phyloP scores from a whole-genome alignment of 345 rosid genomes.

The Iberis pinnata region DNA sequence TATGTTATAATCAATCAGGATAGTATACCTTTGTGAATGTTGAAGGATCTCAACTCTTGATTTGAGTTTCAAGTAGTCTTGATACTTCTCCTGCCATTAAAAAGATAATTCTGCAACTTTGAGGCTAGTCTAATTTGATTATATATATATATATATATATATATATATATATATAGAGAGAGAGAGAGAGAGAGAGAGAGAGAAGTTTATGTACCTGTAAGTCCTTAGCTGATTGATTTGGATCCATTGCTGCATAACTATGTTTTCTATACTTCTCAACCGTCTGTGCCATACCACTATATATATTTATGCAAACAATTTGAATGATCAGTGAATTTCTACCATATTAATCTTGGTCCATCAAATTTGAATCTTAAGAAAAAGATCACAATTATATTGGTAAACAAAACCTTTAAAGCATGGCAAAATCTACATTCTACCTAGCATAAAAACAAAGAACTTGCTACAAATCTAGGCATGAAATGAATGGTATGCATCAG shows the following conservation, averaged over 20 bases:
- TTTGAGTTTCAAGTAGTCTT: slow-evolving; percentile 64
- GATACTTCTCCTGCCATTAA: slow-evolving; percentile 42
- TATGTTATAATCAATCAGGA: too few species aligned
- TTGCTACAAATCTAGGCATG: too few species aligned
- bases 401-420: neutral
- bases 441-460: neutral
- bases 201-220: slow-evolving; percentile 39
- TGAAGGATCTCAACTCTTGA: slow-evolving; percentile 53
- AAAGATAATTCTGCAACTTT: neutral
- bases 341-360: too few species aligned
- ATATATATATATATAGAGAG: too few species aligned
- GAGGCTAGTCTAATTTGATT: neutral
- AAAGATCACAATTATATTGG: too few species aligned
- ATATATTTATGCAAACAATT: slow-evolving; percentile 14
- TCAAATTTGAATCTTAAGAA: neutral
- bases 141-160: too few species aligned
- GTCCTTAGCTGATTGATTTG: slow-evolving; percentile 40
- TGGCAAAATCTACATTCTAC: neutral
- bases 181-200: too few species aligned
- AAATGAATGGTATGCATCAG: too few species aligned
- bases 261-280: slow-evolving; percentile 57
- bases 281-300: slow-evolving; percentile 46
- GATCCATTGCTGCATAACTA: slow-evolving; percentile 43
- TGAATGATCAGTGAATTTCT: neutral
- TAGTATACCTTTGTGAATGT: slow-evolving; percentile 53